Conservation (phyloP, 2,329 filamentous ascomycete genomes). For the Clonostachys byssicola region DNA sequence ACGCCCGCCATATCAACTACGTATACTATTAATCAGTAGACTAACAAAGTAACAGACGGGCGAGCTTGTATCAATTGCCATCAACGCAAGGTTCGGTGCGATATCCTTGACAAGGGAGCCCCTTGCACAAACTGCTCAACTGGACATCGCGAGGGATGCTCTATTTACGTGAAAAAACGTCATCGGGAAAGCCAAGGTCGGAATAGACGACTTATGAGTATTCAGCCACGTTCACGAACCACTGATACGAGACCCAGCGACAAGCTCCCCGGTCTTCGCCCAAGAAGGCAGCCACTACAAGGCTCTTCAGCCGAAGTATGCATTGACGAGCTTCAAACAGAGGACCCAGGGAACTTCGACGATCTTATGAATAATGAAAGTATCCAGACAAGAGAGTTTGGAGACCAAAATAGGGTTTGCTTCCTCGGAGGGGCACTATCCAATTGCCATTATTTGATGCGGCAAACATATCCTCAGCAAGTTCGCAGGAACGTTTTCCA, state of each 20-base stretch:
- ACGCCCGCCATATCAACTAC: no score
- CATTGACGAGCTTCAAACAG: conserved; percentile 17
- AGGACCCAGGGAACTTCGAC: conserved; percentile 41
- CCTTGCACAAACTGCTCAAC: conserved; percentile 43
- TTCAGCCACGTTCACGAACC: no score
- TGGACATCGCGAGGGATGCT: conserved; percentile 33
- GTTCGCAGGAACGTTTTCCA: conserved; percentile 20
- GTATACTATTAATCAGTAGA: no score
- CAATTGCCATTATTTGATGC: conserved; percentile 49
- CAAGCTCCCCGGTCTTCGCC: conserved; percentile 7
- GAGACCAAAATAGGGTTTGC: conserved; percentile 39
- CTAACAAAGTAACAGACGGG: conserved; percentile 14
- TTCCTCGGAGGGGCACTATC: conserved; percentile 53
- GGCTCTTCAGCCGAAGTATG: not conserved
- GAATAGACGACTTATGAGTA: conserved; percentile 11
- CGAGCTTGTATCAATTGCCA: conserved; percentile 43
- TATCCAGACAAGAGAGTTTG: conserved; percentile 38
- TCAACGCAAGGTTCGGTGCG: conserved; percentile 45
- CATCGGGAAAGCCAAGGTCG: conserved; percentile 20
- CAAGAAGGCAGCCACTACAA: not conserved
- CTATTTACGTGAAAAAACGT: conserved; percentile 43
- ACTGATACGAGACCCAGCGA: no score
- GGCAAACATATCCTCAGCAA: conserved; percentile 31
- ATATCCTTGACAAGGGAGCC: conserved; percentile 37
- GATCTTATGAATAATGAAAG: conserved; percentile 46